Evolutionary conservation across 129 eudicot species (phyloP).

Genomic region (Silybum marianum): DNA sequence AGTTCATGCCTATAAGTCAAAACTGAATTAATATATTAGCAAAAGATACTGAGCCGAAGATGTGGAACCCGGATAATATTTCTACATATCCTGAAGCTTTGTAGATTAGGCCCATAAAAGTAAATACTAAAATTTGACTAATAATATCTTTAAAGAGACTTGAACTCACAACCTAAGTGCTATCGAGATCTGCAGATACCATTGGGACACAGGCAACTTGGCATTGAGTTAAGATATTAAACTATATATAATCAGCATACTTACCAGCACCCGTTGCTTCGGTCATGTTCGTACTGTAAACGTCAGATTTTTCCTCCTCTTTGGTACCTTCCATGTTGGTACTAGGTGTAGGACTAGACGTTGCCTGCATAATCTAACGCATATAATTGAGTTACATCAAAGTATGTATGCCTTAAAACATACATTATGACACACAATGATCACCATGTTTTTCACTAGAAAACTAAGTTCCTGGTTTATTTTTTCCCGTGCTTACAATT

Average conservation of each 20-base stretch:
- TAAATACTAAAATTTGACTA: conserved; percentile 9
- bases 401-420: not conserved
- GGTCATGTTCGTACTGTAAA: conserved; percentile 87
- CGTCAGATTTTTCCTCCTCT: conserved; percentile 74
- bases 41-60: conserved; percentile 18
- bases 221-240: conserved; percentile 3
- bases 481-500: not conserved
- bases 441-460: conserved; percentile 8
- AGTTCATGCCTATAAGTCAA: conserved; percentile 96
- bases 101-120: conserved; percentile 2
- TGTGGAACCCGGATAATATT: not conserved
- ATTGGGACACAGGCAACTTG: not conserved
- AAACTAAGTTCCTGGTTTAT: conserved; percentile 8
- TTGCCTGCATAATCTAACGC: conserved; percentile 48
- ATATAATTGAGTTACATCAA: conserved; percentile 5
- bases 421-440: not conserved
- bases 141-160: conserved; percentile 2
- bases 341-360: conserved; percentile 67
- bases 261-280: conserved; percentile 98
- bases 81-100: conserved; percentile 1
- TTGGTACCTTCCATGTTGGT: conserved; percentile 55
- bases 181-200: not conserved
- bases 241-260: conserved; percentile 22
- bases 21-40: conserved; percentile 48
- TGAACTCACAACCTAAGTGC: conserved; percentile 7